Evolutionary conservation across 768 basidiomycete genomes (phyloP).

Genomic region (Calocybe indica): DNA sequence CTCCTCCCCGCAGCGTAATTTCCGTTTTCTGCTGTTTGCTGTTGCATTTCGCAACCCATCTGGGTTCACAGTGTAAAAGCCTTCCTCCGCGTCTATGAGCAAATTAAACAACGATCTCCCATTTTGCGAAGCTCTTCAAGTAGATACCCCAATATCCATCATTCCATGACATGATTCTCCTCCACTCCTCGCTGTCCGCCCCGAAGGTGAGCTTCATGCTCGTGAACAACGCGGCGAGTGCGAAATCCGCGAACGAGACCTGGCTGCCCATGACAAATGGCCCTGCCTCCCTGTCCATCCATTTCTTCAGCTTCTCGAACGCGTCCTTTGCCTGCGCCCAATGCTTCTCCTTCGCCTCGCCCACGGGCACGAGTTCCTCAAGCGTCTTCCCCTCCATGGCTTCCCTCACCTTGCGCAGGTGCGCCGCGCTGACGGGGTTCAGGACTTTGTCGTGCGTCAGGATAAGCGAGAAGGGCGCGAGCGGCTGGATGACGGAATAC

Average conservation of each 20-base stretch:
- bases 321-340: slow-evolving; percentile 18
- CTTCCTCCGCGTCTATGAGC: no score
- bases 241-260: slow-evolving; percentile 5
- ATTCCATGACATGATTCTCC: slow-evolving; percentile 1
- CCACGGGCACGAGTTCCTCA: slow-evolving; percentile 22
- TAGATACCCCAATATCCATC: not conserved
- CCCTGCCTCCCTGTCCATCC: slow-evolving; percentile 7
- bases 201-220: not conserved
- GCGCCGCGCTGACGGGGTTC: slow-evolving; percentile 22
- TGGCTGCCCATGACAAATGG: slow-evolving; percentile 3
- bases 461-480: not conserved
- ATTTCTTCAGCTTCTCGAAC: slow-evolving; percentile 13
- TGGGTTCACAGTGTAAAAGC: no score
- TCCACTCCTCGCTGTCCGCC: slow-evolving; percentile 1
- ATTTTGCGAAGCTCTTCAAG: not conserved
- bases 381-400: slow-evolving; percentile 15
- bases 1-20: no score
- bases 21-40: no score
- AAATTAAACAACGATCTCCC: no score
- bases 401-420: slow-evolving; percentile 26
- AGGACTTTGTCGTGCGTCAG: slow-evolving; percentile 14
- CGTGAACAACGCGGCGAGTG: not conserved
- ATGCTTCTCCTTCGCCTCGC: slow-evolving; percentile 16
- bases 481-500: no score
- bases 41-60: no score